A percentile compares a stretch with the other conserved stretches of the same genome.
These are phyloP conservation scores for Fusarium brachygibbosum DNA, from an alignment of 2,329 filamentous ascomycete genomes.

Conservation along the genomic window DNA sequence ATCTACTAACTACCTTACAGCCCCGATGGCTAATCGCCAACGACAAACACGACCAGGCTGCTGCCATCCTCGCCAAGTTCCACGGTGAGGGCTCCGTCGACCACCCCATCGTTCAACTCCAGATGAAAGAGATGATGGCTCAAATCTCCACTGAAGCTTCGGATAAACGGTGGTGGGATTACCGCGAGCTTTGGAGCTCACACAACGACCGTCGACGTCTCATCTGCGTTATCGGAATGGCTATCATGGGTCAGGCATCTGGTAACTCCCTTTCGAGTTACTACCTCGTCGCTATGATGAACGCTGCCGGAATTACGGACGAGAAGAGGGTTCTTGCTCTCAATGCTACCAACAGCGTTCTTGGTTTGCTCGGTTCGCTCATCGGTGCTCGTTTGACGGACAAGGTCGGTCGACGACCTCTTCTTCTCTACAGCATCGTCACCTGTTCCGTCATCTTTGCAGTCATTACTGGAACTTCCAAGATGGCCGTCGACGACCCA, in stretches of 20 bases:
- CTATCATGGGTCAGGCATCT: slow-evolving; percentile 67
- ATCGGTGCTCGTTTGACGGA: slow-evolving; percentile 61
- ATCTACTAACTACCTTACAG: background rate
- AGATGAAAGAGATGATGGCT: slow-evolving; percentile 57
- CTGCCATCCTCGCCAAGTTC: slow-evolving; percentile 53
- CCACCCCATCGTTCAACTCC: slow-evolving; percentile 56
- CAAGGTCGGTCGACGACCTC: slow-evolving; percentile 64
- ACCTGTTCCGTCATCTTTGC: slow-evolving; percentile 59
- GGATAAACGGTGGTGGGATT: slow-evolving; percentile 68
- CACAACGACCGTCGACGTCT: slow-evolving; percentile 64
- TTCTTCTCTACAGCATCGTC: slow-evolving; percentile 62
- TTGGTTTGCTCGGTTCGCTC: slow-evolving; percentile 54
- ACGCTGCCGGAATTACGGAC: slow-evolving; percentile 39
- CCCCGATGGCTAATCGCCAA: slow-evolving; percentile 59
- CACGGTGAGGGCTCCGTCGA: slow-evolving; percentile 53
- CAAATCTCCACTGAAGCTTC: slow-evolving; percentile 59
- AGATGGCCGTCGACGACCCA: slow-evolving; percentile 40
- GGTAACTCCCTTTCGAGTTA: slow-evolving; percentile 66
- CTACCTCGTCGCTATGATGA: slow-evolving; percentile 65
- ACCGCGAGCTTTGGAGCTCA: slow-evolving; percentile 64
- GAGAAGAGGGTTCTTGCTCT: slow-evolving; percentile 65
- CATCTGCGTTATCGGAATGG: slow-evolving; percentile 65
- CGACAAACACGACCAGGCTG: slow-evolving; percentile 55
- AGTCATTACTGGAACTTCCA: slow-evolving; percentile 53
- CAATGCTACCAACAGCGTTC: slow-evolving; percentile 61